Percentiles rank a stretch among this genome's conserved stretches.
These are phyloP conservation scores for Pelargonium citronellum DNA, from an alignment of 441 rosid genomes.

Conservation along the genomic window DNA sequence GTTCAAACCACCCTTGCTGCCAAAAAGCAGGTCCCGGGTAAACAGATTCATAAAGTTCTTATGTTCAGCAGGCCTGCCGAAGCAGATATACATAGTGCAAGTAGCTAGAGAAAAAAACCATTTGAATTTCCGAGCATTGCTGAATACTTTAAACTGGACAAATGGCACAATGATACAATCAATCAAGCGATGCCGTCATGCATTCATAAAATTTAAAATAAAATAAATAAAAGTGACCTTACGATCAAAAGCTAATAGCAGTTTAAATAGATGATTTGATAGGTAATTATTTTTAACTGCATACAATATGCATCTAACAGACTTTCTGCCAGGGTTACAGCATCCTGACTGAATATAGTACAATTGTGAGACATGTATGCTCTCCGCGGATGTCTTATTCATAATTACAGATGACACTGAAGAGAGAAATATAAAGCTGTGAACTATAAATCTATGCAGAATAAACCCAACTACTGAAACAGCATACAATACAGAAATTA, in stretches of 20 bases:
- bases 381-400: not conserved
- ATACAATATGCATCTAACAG: not conserved
- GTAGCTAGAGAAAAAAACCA: no score
- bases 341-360: not conserved
- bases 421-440: not conserved
- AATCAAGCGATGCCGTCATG: not conserved
- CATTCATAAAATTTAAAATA: not conserved
- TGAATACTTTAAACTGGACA: no score
- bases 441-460: no score
- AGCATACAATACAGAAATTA: not conserved
- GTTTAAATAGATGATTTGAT: not conserved
- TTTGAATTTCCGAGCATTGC: no score
- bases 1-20: not conserved
- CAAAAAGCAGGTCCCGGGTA: not conserved
- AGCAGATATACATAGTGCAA: no score
- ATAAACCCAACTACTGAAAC: not conserved
- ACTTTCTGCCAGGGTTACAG: not conserved
- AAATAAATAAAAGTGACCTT: no score
- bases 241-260: not conserved
- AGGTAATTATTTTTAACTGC: not conserved
- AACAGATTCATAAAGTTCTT: not conserved
- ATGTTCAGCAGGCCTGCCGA: no score
- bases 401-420: not conserved
- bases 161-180: no score
- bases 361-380: not conserved